A percentile compares a stretch with the other conserved stretches of the same genome.
Evolutionary conservation across 2,329 filamentous ascomycete genomes (phyloP).

Genomic region (Verticillium alfalfae): DNA sequence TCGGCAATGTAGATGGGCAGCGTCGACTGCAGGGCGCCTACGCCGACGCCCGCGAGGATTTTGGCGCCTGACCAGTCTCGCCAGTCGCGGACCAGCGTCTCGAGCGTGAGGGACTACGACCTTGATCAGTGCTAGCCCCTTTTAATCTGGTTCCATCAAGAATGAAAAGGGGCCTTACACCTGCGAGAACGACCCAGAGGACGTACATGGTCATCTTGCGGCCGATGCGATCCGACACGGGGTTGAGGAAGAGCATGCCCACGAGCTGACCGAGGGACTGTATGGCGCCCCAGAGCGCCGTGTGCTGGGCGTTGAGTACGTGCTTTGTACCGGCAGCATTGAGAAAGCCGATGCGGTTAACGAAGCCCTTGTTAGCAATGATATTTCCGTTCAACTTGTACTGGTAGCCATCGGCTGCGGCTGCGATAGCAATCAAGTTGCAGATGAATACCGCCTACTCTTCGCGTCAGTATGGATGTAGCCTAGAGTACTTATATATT

Average conservation of each 20-base stretch:
- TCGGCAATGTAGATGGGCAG: conserved; percentile 35
- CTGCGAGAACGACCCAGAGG: conserved; percentile 21
- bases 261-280: conserved; percentile 32
- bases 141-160: neutral
- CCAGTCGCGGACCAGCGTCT: conserved; percentile 28
- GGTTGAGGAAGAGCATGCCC: conserved; percentile 24
- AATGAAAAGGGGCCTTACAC: neutral
- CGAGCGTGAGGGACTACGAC: conserved; percentile 25
- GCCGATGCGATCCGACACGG: conserved; percentile 19
- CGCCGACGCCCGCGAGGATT: conserved; percentile 27
- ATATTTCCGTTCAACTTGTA: conserved; percentile 20
- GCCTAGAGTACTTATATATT: no score
- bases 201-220: conserved; percentile 23
- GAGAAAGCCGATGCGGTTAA: conserved; percentile 22
- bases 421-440: conserved; percentile 17
- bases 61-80: conserved; percentile 31
- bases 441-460: conserved; percentile 5
- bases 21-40: conserved; percentile 34
- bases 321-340: conserved; percentile 14
- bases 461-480: no score
- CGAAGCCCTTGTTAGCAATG: conserved; percentile 30
- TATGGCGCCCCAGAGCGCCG: conserved; percentile 30
- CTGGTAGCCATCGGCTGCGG: conserved; percentile 19
- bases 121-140: neutral
- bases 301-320: conserved; percentile 24